A percentile compares a stretch with the other conserved stretches of the same genome.
Evolutionary conservation across 495 filamentous ascomycete genomes (phyloP).

Genomic region (Penicillium atrosanguineum): DNA sequence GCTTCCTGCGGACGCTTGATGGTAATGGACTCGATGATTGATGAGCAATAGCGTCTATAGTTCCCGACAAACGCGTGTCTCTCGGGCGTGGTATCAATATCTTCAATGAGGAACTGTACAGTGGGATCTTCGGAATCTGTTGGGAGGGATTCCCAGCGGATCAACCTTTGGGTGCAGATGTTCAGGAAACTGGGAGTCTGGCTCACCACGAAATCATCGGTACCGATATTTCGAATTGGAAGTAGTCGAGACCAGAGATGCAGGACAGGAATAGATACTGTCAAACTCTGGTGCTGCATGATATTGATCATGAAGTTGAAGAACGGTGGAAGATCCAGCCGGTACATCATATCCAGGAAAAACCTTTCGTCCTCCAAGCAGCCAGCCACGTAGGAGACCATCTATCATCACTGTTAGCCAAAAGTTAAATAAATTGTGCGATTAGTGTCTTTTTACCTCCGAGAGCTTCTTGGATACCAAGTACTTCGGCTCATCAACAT

Average conservation of each 20-base stretch:
- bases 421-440: background rate
- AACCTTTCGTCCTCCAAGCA: conserved; percentile 76
- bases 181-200: conserved; percentile 75
- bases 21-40: conserved; percentile 81
- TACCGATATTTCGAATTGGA: conserved; percentile 58
- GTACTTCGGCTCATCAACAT: conserved; percentile 89
- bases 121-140: conserved; percentile 77
- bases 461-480: conserved; percentile 89
- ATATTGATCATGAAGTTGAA: conserved; percentile 76
- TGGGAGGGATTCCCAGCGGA: conserved; percentile 82
- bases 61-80: conserved; percentile 97
- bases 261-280: conserved; percentile 89
- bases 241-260: conserved; percentile 84
- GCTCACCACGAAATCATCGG: conserved; percentile 62
- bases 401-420: conserved; percentile 40
- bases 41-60: conserved; percentile 84
- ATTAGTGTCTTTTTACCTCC: conserved; percentile 57
- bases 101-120: conserved; percentile 78
- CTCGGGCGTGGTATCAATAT: conserved; percentile 93
- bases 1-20: conserved; percentile 77
- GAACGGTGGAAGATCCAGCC: conserved; percentile 70
- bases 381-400: conserved; percentile 79
- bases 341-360: conserved; percentile 47
- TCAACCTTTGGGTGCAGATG: conserved; percentile 70
- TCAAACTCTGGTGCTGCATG: conserved; percentile 79